Evolutionary conservation across 2,329 filamentous ascomycete species (phyloP).

Genomic region (Zopfia rhizophila): DNA sequence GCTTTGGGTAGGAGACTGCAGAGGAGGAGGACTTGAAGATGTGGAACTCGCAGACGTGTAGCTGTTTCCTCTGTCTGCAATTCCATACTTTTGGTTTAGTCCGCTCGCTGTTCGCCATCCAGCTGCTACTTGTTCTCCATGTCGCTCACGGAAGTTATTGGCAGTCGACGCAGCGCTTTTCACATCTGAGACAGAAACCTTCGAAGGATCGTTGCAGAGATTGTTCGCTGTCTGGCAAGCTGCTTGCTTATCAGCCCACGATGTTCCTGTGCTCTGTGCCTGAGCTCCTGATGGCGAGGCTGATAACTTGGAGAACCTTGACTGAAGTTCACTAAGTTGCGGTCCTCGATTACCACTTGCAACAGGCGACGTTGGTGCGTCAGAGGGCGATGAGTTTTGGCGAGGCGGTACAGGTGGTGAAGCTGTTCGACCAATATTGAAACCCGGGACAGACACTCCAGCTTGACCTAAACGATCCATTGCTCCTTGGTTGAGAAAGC

Average conservation of each 20-base stretch:
- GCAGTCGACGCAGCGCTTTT: constrained; percentile 68
- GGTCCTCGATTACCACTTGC: constrained; percentile 35
- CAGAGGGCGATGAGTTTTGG: constrained; percentile 36
- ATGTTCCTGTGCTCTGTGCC: constrained; percentile 62
- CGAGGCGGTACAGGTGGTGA: constrained; percentile 44
- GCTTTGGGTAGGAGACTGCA: constrained; percentile 42
- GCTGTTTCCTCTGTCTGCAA: constrained; percentile 61
- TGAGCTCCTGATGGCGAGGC: constrained; percentile 43
- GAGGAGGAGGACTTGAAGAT: constrained; percentile 32
- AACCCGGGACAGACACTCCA: constrained; percentile 79
- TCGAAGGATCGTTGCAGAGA: constrained; percentile 70
- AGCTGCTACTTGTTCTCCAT: constrained; percentile 73
- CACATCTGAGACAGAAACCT: constrained; percentile 69
- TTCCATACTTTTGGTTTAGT: constrained; percentile 71
- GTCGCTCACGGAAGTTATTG: constrained; percentile 75
- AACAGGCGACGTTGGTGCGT: constrained; percentile 37
- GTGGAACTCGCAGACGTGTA: constrained; percentile 36
- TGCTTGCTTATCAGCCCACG: constrained; percentile 70
- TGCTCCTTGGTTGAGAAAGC: constrained; percentile 67
- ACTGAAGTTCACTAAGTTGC: constrained; percentile 74
- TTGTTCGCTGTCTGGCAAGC: constrained; percentile 69
- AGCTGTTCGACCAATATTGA: constrained; percentile 73
- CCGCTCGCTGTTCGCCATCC: constrained; percentile 68
- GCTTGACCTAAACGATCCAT: constrained; percentile 74
- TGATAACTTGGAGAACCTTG: constrained; percentile 65